Base-by-base conservation (phyloP, 768 basidiomycete genomes). In the Leccinum uliginosum region DNA sequence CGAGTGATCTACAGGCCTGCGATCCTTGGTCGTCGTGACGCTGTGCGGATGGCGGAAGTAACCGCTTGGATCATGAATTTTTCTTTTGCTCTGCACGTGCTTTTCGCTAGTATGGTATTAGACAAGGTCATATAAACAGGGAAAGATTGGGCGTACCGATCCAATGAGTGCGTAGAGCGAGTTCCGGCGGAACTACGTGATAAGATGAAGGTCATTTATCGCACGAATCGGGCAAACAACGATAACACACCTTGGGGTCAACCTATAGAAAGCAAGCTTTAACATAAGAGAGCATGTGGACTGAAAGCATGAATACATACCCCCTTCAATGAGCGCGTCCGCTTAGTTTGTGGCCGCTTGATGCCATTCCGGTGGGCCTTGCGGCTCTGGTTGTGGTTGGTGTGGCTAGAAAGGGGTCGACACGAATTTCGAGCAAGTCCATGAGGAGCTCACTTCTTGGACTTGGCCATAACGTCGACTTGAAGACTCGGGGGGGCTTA, bases 331-430 rank as follows among this genome's bases (percentile, higher is more conserved):
- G 91, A 94, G 64, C 87, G 82, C 65, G 89, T 83, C 67, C 85
- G 82, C 71, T 83, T 79, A 57, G 83, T 80, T 73, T 80, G 76
- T 53, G 92, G 88, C 73, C 81, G 84, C 79, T 89, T 93, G 80
- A 98, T 96, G 70, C 95, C 96, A 81, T 98, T 98, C 63, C 90
- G 84, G 81, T 98, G 96, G 63, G 96, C 93, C 85, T 97, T 98
- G 76, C 85, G 86, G 81, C 67, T 92, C 80, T 97, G 93, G 82
- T 96, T 97, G 83, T 96, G 94, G 76, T 91, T 92, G 69, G 89
- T 92, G 74, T 93, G 88, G 68, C 89, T 93, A 60, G 56, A 8
- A 47, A 46, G 6, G 46, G 12, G 48, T 71, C 49, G 70, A 55
- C 45, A 40, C 48, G 27, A 14, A 44, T 62, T 52, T 57, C 50